phyloP scores from a whole-genome alignment of 2,329 filamentous ascomycete genomes.

The Teratosphaeria nubilosa region DNA sequence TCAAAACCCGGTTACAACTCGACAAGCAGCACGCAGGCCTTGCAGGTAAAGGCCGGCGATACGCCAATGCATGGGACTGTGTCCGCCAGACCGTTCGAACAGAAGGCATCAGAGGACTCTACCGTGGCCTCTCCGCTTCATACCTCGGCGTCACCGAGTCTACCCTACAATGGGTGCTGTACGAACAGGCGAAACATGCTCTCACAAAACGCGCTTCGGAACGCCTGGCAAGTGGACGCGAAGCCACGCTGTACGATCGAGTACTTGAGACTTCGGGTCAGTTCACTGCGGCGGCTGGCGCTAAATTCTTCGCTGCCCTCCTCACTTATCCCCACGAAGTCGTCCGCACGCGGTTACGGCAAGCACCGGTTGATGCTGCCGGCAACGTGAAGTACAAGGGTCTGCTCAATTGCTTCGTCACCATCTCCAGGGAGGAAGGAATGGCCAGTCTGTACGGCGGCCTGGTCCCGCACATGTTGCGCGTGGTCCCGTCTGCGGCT shows the following conservation, averaged over 20 bases:
- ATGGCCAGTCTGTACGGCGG: constrained; percentile 80
- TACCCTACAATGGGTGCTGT: constrained; percentile 86
- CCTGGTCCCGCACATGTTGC: constrained; percentile 79
- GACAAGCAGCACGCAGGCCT: constrained; percentile 69
- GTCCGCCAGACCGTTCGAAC: constrained; percentile 68
- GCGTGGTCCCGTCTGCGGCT: constrained; percentile 82
- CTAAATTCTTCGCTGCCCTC: constrained; percentile 76
- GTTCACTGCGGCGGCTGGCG: constrained; percentile 65
- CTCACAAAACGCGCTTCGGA: constrained; percentile 55
- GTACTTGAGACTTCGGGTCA: constrained; percentile 71
- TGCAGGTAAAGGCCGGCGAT: constrained; percentile 50
- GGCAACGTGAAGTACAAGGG: constrained; percentile 72
- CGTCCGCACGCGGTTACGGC: constrained; percentile 71
- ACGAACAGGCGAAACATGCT: constrained; percentile 80
- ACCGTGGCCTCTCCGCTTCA: constrained; percentile 82
- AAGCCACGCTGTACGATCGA: constrained; percentile 61
- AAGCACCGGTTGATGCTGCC: constrained; percentile 54
- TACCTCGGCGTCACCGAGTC: constrained; percentile 87
- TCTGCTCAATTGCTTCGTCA: constrained; percentile 75
- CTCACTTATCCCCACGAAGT: constrained; percentile 91
- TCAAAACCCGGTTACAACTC: constrained; percentile 86
- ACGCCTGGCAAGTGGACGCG: constrained; percentile 45
- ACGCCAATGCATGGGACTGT: constrained; percentile 83
- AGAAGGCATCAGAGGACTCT: constrained; percentile 73
- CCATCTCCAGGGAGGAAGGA: constrained; percentile 82